A percentile compares a stretch with the other conserved stretches of the same genome.
Conservation (phyloP, 2,329 filamentous ascomycete genomes). For the Colletotrichum sp. region DNA sequence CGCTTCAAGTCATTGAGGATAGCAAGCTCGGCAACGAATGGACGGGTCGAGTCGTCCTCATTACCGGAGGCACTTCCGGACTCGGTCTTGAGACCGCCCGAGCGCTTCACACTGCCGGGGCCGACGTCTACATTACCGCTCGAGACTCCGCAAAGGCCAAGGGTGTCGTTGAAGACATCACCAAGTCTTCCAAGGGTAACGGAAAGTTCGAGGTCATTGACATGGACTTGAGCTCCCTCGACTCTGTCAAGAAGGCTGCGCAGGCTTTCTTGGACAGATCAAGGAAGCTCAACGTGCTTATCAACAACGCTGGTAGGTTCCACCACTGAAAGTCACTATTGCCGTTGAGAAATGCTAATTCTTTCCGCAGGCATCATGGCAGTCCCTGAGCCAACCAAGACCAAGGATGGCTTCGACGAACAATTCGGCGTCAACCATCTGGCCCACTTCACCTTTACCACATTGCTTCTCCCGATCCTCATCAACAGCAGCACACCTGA, state of each 20-base stretch:
- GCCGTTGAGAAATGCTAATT: fast-evolving
- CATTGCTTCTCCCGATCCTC: constrained; percentile 50
- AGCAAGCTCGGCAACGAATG: constrained; percentile 32
- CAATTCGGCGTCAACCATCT: constrained; percentile 61
- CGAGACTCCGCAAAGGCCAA: constrained; percentile 38
- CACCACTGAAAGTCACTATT: fast-evolving
- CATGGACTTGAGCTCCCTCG: constrained; percentile 33
- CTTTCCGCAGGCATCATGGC: constrained; percentile 17
- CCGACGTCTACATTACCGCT: constrained; percentile 46
- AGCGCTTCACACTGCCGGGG: constrained; percentile 47
- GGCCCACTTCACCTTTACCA: constrained; percentile 57
- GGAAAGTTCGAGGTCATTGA: constrained; percentile 37
- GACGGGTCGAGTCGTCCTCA: constrained; percentile 39
- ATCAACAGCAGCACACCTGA: constrained; percentile 39
- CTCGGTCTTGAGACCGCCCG: constrained; percentile 47
- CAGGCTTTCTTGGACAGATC: constrained; percentile 19
- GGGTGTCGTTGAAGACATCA: constrained; percentile 24
- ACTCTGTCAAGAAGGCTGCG: constrained; percentile 32
- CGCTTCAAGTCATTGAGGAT: constrained; percentile 38
- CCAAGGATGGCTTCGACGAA: constrained; percentile 27
- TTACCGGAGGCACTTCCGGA: constrained; percentile 47
- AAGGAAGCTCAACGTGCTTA: constrained; percentile 32
- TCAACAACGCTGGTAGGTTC: constrained; percentile 45
- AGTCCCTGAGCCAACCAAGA: constrained; percentile 12
- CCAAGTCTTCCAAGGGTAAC: not conserved